Base-by-base conservation (phyloP, 1,139 yeast genomes). In the Protomyces gravidus region DNA sequence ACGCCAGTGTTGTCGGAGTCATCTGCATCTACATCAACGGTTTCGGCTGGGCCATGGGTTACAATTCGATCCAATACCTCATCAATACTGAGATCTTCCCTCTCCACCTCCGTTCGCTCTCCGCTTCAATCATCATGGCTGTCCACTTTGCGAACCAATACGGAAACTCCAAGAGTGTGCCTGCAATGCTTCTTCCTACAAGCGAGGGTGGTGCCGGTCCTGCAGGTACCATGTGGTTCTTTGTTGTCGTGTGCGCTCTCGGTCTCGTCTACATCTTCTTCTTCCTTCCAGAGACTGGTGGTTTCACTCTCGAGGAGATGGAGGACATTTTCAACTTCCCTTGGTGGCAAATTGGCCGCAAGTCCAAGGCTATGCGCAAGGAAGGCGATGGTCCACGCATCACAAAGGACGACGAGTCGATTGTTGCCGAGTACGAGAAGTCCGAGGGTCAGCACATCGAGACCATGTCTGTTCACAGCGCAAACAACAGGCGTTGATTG, bases 121-220 rank as follows among this genome's bases (percentile, higher is more conserved):
- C 84, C 27, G 80, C 79, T 62, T 76, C 83, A 1, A 64, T 78
- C 45, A 76, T 79, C 61, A 82, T 82, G 86, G 77, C 76, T 3
- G 74, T 81, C 67, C 86, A 82, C 68, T 82, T 79, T 66, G 79
- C 78, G 32, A 80, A 79, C 70, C 85, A 82, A 69, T 82, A 78
- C 45, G 55, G 59, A 17, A 55, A 55, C 45, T 40, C 49, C 5
- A 55, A 48, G 27, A 27, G 55, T 25, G 61, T 57, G 9, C 61
- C 61, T n/a, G 28, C 36, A n/a, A 50, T 57, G 58, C 46, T 57
- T 13, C 47, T 57, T 25, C 25, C 49, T 25, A 36, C 49, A 5
- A 19, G 27, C 7, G 53, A 55, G 32, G 59, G 59, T 15, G 59
- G 59, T 3, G 49, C 48, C 30, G 39, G 55, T 26, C 48, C 59